Evolutionary conservation across 768 basidiomycete species (phyloP).

Genomic region (Auricularia sp.): DNA sequence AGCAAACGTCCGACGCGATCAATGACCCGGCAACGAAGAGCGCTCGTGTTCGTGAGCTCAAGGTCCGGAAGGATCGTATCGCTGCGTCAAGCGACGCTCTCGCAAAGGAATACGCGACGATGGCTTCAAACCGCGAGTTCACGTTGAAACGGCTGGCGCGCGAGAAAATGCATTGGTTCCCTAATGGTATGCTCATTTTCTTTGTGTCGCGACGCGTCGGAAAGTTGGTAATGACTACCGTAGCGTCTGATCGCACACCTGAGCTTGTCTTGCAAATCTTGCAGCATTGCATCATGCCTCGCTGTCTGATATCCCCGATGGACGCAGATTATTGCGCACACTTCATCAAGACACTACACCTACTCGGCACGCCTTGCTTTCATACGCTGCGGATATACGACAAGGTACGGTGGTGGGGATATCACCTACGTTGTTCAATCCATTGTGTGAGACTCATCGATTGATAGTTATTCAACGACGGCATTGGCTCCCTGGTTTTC

Average conservation of each 20-base stretch:
- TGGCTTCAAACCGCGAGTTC: constrained; percentile 48
- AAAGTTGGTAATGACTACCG: constrained; percentile 25
- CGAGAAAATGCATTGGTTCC: constrained; percentile 79
- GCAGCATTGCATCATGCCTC: constrained; percentile 88
- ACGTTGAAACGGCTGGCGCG: constrained; percentile 66
- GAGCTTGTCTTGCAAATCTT: constrained; percentile 43
- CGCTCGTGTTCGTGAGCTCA: neutral
- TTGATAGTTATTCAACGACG: constrained; percentile 68
- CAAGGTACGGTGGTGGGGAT: constrained; percentile 36
- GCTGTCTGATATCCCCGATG: constrained; percentile 88
- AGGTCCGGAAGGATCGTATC: neutral
- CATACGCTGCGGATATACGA: constrained; percentile 79
- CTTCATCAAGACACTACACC: constrained; percentile 80
- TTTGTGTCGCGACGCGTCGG: constrained; percentile 3
- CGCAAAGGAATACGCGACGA: neutral
- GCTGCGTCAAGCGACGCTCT: neutral
- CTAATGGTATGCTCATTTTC: constrained; percentile 35
- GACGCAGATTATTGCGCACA: constrained; percentile 92
- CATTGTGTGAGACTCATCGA: neutral
- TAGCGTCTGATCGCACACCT: constrained; percentile 8
- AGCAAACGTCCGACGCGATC: constrained; percentile 53
- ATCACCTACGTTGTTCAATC: neutral
- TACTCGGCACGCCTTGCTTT: constrained; percentile 82
- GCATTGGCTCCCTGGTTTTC: constrained; percentile 76
- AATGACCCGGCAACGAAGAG: constrained; percentile 47